These are phyloP conservation scores for Trichoderma koningii DNA, from an alignment of 2,329 filamentous ascomycete species.

Conservation along the genomic window DNA sequence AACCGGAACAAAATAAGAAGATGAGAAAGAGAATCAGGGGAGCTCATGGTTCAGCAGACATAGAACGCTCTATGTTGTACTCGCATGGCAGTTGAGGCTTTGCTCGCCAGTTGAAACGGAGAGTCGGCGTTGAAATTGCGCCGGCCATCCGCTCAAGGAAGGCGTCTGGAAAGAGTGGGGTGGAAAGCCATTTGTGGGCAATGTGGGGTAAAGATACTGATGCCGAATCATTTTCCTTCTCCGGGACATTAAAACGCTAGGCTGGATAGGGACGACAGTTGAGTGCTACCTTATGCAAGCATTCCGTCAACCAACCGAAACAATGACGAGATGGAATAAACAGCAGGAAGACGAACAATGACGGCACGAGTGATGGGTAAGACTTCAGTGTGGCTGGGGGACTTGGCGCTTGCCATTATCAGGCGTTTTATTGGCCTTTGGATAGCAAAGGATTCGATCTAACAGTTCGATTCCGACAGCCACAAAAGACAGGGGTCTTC, in stretches of 20 bases:
- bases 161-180: neutral
- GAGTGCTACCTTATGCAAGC: too few relatives aligned
- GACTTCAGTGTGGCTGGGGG: too few relatives aligned
- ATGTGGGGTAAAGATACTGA: neutral
- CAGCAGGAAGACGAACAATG: neutral
- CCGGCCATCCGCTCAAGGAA: conserved; percentile 36
- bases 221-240: conserved; percentile 15
- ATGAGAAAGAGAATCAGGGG: conserved; percentile 1
- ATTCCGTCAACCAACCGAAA: too few relatives aligned
- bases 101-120: conserved; percentile 13
- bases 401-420: neutral
- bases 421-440: neutral
- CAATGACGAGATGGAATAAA: neutral
- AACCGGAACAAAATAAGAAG: neutral
- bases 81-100: neutral
- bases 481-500: too few relatives aligned
- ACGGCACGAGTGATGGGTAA: too few relatives aligned
- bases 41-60: neutral
- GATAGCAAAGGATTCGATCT: too few relatives aligned
- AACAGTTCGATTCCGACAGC: too few relatives aligned
- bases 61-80: too few relatives aligned
- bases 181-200: too few relatives aligned
- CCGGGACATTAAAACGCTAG: conserved; percentile 8
- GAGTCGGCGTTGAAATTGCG: conserved; percentile 31
- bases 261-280: neutral